These are phyloP conservation scores for Nakazawaea molendinolei DNA, from an alignment of 805 yeast genomes.

Conservation along the genomic window DNA sequence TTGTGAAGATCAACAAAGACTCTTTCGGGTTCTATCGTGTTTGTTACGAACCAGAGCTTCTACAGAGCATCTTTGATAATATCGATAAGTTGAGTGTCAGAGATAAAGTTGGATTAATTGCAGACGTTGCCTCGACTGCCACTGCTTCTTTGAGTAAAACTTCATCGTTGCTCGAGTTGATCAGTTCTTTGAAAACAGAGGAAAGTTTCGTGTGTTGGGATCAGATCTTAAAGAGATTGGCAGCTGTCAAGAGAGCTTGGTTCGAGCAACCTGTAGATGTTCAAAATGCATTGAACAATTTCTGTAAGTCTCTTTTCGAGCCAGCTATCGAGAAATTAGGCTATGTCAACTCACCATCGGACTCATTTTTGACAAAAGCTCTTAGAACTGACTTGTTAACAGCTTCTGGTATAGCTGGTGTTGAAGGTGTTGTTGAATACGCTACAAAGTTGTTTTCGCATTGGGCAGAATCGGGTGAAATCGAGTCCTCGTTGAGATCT, in stretches of 20 bases:
- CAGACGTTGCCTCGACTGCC: constrained; percentile 45
- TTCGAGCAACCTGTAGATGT: constrained; percentile 26
- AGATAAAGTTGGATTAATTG: constrained; percentile 48
- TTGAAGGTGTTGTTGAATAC: constrained; percentile 27
- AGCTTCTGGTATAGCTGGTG: constrained; percentile 31
- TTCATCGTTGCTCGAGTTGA: constrained; percentile 36
- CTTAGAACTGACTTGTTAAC: constrained; percentile 33
- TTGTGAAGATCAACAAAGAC: constrained; percentile 43
- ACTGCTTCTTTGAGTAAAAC: constrained; percentile 38
- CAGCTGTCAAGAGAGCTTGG: constrained; percentile 28
- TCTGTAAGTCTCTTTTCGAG: constrained; percentile 27
- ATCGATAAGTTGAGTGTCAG: constrained; percentile 32
- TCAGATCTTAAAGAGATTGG: constrained; percentile 38
- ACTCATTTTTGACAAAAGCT: constrained; percentile 25
- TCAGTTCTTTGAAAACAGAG: constrained; percentile 28
- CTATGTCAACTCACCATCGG: constrained; percentile 13
- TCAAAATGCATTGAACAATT: constrained; percentile 23
- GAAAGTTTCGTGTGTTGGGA: constrained; percentile 46
- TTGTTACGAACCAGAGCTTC: constrained; percentile 36
- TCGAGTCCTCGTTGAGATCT: constrained; percentile 38
- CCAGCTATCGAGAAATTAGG: constrained; percentile 25
- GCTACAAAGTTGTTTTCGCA: constrained; percentile 22
- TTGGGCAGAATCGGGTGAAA: constrained; percentile 21
- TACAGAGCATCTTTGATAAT: constrained; percentile 33
- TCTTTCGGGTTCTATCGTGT: constrained; percentile 49